Percentiles rank a stretch among this genome's conserved stretches.
phyloP scores from a whole-genome alignment of 2,329 filamentous ascomycete genomes.

The Akanthomyces lecanii region DNA sequence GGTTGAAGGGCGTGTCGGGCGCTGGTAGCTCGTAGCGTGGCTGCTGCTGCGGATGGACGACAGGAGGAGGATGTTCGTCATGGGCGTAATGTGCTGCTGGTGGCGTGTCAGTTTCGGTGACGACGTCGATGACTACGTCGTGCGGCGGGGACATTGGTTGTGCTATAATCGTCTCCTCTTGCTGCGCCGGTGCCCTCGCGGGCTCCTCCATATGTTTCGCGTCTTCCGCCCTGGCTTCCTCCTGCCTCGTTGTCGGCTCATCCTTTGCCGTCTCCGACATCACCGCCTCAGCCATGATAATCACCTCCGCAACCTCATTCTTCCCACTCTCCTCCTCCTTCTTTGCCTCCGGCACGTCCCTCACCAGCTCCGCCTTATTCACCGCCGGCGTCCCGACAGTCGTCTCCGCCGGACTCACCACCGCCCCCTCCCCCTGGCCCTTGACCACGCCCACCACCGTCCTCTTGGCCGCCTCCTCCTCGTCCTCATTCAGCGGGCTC shows the following conservation, averaged over 20 bases:
- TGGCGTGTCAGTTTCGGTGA: background rate
- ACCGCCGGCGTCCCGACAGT: constrained; percentile 9
- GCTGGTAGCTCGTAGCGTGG: constrained; percentile 23
- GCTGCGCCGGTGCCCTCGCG: background rate
- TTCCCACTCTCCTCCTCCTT: background rate
- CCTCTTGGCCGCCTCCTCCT: constrained; percentile 31
- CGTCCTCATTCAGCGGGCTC: constrained; percentile 40
- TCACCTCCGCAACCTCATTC: background rate
- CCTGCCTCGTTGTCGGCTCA: background rate
- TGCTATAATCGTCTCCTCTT: background rate
- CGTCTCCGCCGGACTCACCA: constrained; percentile 28
- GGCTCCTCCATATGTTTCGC: no score
- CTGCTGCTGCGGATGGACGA: background rate
- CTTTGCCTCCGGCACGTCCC: background rate
- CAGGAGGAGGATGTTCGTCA: no score
- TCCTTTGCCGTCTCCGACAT: background rate
- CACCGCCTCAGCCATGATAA: background rate
- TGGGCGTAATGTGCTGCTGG: background rate
- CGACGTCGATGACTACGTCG: no score
- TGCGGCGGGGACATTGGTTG: background rate
- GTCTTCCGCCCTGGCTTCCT: background rate
- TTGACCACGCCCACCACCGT: constrained; percentile 21
- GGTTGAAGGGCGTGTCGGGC: constrained; percentile 29
- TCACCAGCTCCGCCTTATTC: background rate
- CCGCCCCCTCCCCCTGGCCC: constrained; percentile 17